phyloP scores from a whole-genome alignment of 352 stramenopile species.

The Phytopythium mirpurense region DNA sequence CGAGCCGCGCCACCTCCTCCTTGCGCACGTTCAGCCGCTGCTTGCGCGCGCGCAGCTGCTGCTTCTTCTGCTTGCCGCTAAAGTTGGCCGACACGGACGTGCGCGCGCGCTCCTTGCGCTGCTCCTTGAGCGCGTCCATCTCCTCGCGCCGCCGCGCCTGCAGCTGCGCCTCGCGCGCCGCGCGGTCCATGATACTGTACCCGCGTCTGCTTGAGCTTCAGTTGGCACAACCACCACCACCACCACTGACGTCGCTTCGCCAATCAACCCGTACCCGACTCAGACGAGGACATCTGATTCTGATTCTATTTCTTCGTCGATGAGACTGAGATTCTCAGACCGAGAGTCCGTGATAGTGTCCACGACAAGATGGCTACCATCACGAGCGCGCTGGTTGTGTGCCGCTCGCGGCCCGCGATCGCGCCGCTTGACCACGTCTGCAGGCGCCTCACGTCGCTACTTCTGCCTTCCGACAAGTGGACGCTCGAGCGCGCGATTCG shows the following conservation, averaged over 20 bases:
- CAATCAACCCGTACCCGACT: too few species aligned
- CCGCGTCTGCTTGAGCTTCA: too few species aligned
- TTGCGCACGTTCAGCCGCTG: constrained; percentile 63
- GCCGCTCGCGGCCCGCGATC: not conserved
- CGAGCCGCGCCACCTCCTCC: constrained; percentile 43
- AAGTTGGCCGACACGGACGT: constrained; percentile 53
- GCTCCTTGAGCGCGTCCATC: constrained; percentile 70
- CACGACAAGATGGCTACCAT: too few species aligned
- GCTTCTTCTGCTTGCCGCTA: constrained; percentile 86
- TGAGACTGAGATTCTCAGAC: too few species aligned
- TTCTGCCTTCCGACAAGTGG: not conserved
- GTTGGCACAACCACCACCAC: too few species aligned
- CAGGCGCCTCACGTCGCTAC: not conserved
- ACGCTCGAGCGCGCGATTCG: not conserved
- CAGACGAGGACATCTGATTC: too few species aligned
- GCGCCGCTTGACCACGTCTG: not conserved
- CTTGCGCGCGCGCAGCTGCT: constrained; percentile 78
- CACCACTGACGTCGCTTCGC: too few species aligned
- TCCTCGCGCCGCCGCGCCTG: constrained; percentile 66
- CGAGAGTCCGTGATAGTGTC: too few species aligned
- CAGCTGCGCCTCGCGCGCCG: constrained; percentile 61
- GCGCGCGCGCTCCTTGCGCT: constrained; percentile 73
- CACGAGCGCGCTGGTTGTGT: not conserved
- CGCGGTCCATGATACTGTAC: constrained; percentile 48
- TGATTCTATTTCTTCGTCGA: too few species aligned